Evolutionary conservation across 1,284 basidiomycete species (phyloP), one percentile per base, ranked within the genome.

Genomic region (Irpex rosettiformis): DNA sequence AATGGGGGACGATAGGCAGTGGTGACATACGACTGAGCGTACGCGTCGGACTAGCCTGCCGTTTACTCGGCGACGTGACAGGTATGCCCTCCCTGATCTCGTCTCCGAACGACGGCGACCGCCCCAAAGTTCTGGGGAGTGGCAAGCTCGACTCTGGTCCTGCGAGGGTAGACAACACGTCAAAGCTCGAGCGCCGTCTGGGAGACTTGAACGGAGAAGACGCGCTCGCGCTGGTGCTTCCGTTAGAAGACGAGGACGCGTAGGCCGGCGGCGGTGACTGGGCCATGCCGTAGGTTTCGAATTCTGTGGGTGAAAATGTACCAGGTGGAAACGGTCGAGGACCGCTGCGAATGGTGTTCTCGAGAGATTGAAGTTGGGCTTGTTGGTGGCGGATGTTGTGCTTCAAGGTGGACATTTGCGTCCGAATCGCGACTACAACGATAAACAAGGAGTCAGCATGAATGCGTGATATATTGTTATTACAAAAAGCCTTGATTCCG

Each of bases 331-430:
- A 76, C 21, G 85, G 82, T 59, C 86, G 80, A 13, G 87, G 85
- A 27, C 83, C 82, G 62, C 80, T 81, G 56, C 85, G 78, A 55
- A 91, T 72, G 55, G 81, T 75, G 66, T 77, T 86, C 70, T 91
- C 89, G 52, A 89, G 79, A 47, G 69, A 76, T 62, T 85, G 79
- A 49, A 91, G 71, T 65, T 91, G 88, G 11, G 88, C 88, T 74
- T 83, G 86, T 67, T 91, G 86, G 67, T 90, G 88, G 62, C 89
- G 77, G 64, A 91, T 91, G 67, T 78, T 83, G 69, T 91, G 89
- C 71, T 85, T 89, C 65, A 91, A 73, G 43, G 84, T 84, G 61
- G 88, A 89, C 71, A 91, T 86, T 63, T 91, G 87, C 63, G 80
- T 84, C 59, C 88, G 82, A 59, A 89, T 76, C 63, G 83, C 79